Conservation (phyloP, 768 basidiomycete genomes). For the Calocera cornea region DNA sequence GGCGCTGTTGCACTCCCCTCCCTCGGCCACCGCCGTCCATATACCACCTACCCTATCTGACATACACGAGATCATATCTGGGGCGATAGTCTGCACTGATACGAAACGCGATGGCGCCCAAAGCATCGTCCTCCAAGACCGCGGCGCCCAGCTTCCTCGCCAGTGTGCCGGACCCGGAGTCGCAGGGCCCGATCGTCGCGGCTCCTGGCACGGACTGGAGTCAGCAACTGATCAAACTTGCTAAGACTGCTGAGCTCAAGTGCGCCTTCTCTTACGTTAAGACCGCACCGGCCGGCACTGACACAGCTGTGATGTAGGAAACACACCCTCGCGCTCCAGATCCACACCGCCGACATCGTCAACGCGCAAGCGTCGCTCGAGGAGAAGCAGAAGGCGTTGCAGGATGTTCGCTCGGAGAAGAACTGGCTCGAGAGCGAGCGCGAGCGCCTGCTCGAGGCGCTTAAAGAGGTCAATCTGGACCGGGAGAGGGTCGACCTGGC, state of each 20-base stretch:
- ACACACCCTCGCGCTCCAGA: constrained; percentile 67
- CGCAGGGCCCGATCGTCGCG: constrained; percentile 43
- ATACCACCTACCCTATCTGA: not conserved
- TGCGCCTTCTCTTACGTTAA: constrained; percentile 29
- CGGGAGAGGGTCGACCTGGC: constrained; percentile 65
- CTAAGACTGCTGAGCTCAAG: constrained; percentile 82
- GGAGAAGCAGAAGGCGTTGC: constrained; percentile 61
- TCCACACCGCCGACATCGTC: constrained; percentile 77
- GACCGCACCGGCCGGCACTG: not conserved
- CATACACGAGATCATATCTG: not conserved
- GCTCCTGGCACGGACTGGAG: constrained; percentile 63
- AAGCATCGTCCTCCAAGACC: not conserved
- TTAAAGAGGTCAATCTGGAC: constrained; percentile 68
- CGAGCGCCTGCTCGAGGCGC: constrained; percentile 46
- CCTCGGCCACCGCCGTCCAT: too few species aligned
- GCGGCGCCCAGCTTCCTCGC: not conserved
- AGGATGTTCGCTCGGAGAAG: constrained; percentile 72
- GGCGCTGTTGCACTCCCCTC: not conserved
- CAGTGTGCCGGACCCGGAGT: not conserved
- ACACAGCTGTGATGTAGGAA: constrained; percentile 35
- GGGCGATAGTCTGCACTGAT: not conserved
- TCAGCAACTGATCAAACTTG: constrained; percentile 69
- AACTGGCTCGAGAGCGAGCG: constrained; percentile 50
- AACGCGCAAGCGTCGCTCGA: constrained; percentile 71
- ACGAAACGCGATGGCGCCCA: not conserved